Evolutionary conservation across 495 filamentous ascomycete species (phyloP).

Genomic region (Penicillium samsonianum): DNA sequence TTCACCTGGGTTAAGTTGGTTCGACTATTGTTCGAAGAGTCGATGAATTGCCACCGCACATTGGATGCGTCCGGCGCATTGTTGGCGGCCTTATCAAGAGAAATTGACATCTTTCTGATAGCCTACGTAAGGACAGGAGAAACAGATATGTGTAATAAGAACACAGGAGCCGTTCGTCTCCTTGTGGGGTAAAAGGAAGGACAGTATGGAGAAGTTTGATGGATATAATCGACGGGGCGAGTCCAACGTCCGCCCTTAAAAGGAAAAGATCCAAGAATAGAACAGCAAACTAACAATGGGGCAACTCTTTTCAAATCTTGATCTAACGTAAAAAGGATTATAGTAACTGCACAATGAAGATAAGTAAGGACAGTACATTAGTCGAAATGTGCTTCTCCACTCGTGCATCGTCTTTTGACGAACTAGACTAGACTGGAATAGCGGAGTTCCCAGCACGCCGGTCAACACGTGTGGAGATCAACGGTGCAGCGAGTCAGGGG

Average conservation of each 20-base stretch:
- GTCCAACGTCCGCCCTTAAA: neutral
- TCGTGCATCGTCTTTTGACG: conserved; percentile 2
- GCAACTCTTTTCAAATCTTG: neutral
- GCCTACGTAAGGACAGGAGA: neutral
- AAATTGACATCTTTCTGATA: conserved; percentile 19
- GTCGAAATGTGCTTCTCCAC: neutral
- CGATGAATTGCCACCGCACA: conserved; percentile 47
- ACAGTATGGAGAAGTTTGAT: neutral
- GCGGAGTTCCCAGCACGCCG: neutral
- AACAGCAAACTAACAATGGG: neutral
- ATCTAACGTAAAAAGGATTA: neutral
- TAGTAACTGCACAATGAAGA: neutral
- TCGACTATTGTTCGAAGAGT: conserved; percentile 41
- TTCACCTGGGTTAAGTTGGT: conserved; percentile 47
- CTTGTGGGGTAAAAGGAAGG: neutral
- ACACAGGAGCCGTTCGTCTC: neutral
- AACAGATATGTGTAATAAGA: neutral
- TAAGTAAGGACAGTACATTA: neutral
- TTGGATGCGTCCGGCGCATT: conserved; percentile 12
- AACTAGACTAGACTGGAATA: conserved; percentile 5
- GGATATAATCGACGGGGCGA: neutral
- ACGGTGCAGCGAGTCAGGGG: neutral
- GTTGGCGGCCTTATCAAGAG: conserved; percentile 3
- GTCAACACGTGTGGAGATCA: conserved; percentile 3
- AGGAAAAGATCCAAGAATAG: neutral